A percentile compares a stretch with the other conserved stretches of the same genome.
Evolutionary conservation across 2,329 filamentous ascomycete genomes (phyloP).

Genomic region (Curvularia sp.): DNA sequence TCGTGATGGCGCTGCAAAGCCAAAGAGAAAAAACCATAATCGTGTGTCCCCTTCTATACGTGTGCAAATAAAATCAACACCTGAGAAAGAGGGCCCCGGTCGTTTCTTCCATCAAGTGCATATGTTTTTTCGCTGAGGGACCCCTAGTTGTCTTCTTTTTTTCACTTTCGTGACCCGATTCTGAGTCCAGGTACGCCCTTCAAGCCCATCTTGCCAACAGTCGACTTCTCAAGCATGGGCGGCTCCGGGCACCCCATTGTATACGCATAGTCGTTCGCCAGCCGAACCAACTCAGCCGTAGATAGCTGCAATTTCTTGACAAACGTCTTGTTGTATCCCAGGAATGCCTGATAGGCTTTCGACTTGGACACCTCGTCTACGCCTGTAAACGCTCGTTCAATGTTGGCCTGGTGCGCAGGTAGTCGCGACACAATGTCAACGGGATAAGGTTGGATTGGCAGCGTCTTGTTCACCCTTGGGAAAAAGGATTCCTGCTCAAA

Average conservation of each 20-base stretch:
- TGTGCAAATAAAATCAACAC: slow-evolving; percentile 3
- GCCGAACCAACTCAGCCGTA: slow-evolving; percentile 50
- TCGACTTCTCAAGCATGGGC: slow-evolving; percentile 55
- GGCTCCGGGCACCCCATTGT: slow-evolving; percentile 57
- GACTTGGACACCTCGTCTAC: slow-evolving; percentile 53
- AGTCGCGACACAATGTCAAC: slow-evolving; percentile 51
- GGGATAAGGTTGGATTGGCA: slow-evolving; percentile 61
- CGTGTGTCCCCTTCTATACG: background rate
- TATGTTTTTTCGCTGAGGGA: background rate
- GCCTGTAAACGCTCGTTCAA: slow-evolving; percentile 45
- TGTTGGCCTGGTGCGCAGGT: slow-evolving; percentile 38
- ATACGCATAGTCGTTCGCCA: slow-evolving; percentile 55
- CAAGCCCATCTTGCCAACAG: slow-evolving; percentile 58
- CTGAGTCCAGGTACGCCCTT: slow-evolving; percentile 55
- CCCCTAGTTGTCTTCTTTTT: background rate
- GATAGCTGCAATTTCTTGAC: slow-evolving; percentile 53
- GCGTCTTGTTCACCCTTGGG: slow-evolving; percentile 55
- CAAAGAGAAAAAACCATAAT: background rate
- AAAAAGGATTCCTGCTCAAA: slow-evolving; percentile 63
- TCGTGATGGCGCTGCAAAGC: background rate
- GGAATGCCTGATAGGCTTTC: slow-evolving; percentile 57
- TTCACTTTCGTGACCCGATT: slow-evolving; percentile 35
- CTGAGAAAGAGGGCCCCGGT: slow-evolving; percentile 8
- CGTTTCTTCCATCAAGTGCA: background rate
- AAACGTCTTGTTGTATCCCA: slow-evolving; percentile 58